Base-by-base conservation (phyloP, 371 early-diverging fungal species). In the Mortierella sp. region DNA sequence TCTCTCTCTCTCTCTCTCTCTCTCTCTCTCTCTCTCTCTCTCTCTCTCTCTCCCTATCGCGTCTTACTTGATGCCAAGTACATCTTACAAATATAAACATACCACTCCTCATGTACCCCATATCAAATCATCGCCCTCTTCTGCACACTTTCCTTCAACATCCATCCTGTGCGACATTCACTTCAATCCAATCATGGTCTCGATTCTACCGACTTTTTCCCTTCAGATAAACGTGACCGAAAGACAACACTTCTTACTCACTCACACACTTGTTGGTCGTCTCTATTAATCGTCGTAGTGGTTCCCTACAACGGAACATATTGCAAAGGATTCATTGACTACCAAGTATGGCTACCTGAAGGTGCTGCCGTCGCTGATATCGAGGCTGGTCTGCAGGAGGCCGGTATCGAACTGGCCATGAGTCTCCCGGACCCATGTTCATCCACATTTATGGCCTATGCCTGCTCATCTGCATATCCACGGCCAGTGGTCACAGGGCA, bases 331-430 rank as follows among this genome's bases (percentile, higher is more conserved):
- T 76, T 52, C 61, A 71, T 76, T 43, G 71, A 76, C 39, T 76
- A 76, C 24, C 37, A 76, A 7, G 71, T 76, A 11, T 76, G 77
- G 77, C 22, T 76, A 16, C 77, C 77, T 2, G 77, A 76, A 41
- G 67, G 67, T 22, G 41, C 43, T 14, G 67, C 61, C 4, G 48
- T 76, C 47, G 63, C 48, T 9, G 9, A 37, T 48, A 50, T 76
- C 7, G 77, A 76, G 41, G 45, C 14, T 14, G 64, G 45, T 1
- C 70, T 75, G 4, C 44, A 24, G 8, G 66, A n/a, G 6, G 24
- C 47, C 19, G 45, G 45, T 13, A 58, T 70, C 45, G 47, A 70
- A 11, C 26, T 37, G 63, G 61, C 39, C 22, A 16, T 44, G 16
- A n/a, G 19, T 14, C 39, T 76, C 50, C 65, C 66, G 5, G 77